A percentile compares a stretch with the other conserved stretches of the same genome.
phyloP scores from a whole-genome alignment of 192 early-diverging fungal species.

The Coemansia sp. region DNA sequence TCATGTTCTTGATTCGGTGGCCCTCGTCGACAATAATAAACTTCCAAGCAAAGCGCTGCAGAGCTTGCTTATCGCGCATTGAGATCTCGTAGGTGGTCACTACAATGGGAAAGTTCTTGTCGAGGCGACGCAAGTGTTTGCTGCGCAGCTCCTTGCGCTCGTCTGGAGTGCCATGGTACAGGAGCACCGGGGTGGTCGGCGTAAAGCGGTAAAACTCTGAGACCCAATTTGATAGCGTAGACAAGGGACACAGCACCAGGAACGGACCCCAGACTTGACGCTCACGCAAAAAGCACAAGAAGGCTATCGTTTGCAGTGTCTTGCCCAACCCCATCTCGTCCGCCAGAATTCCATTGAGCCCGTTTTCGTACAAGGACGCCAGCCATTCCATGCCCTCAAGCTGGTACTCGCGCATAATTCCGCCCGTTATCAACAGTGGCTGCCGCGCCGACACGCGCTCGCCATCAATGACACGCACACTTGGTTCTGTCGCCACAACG shows the following conservation, averaged over 20 bases:
- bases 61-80: slow-evolving; percentile 74
- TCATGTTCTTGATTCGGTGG: slow-evolving; percentile 94
- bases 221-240: slow-evolving; percentile 89
- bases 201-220: slow-evolving; percentile 86
- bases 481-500: not conserved
- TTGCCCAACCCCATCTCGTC: slow-evolving; percentile 96
- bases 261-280: slow-evolving; percentile 81
- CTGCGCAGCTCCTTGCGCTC: slow-evolving; percentile 68
- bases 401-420: slow-evolving; percentile 89
- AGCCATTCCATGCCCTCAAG: slow-evolving; percentile 94
- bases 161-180: slow-evolving; percentile 79
- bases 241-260: slow-evolving; percentile 83
- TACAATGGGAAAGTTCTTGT: slow-evolving; percentile 72
- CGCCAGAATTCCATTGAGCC: slow-evolving; percentile 91
- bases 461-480: slow-evolving; percentile 22
- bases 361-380: slow-evolving; percentile 90
- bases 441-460: slow-evolving; percentile 62
- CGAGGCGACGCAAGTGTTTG: slow-evolving; percentile 59
- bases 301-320: slow-evolving; percentile 92
- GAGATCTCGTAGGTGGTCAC: slow-evolving; percentile 88
- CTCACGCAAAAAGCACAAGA: slow-evolving; percentile 76
- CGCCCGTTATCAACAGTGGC: slow-evolving; percentile 76
- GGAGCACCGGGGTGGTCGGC: slow-evolving; percentile 69
- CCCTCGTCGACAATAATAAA: slow-evolving; percentile 95
- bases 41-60: slow-evolving; percentile 72